A percentile compares a stretch with the other conserved stretches of the same genome.
phyloP scores from a whole-genome alignment of 768 basidiomycete species.

The Leccinum sublutescens region DNA sequence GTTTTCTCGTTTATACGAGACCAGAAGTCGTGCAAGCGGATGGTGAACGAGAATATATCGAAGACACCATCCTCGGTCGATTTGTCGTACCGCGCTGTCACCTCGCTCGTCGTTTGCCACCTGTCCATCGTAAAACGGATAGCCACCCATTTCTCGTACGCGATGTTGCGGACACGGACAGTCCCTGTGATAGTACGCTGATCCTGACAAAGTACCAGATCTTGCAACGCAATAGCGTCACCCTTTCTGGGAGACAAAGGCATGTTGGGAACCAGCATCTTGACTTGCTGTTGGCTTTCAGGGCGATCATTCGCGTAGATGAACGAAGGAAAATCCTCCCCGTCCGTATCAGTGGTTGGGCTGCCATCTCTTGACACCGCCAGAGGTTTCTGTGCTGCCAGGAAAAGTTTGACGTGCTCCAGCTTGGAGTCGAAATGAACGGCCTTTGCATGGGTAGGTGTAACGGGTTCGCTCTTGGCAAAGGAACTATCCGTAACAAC shows the following conservation, averaged over 20 bases:
- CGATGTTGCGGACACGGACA: slow-evolving; percentile 79
- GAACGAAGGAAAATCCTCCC: slow-evolving; percentile 75
- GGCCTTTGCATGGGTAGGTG: slow-evolving; percentile 75
- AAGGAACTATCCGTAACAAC: slow-evolving; percentile 48
- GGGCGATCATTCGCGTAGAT: slow-evolving; percentile 50
- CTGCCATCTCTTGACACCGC: slow-evolving; percentile 91
- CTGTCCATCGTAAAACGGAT: slow-evolving; percentile 90
- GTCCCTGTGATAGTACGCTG: slow-evolving; percentile 62
- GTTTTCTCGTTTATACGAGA: slow-evolving; percentile 79
- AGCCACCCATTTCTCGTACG: slow-evolving; percentile 84
- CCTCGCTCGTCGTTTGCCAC: slow-evolving; percentile 97
- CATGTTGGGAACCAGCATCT: slow-evolving; percentile 70
- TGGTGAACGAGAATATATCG: slow-evolving; percentile 76
- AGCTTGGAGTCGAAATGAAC: slow-evolving; percentile 93
- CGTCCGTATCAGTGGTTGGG: slow-evolving; percentile 79
- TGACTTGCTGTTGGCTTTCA: slow-evolving; percentile 37
- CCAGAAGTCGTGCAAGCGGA: slow-evolving; percentile 77
- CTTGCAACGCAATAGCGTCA: slow-evolving; percentile 55
- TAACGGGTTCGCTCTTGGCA: slow-evolving; percentile 75
- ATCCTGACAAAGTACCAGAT: slow-evolving; percentile 50
- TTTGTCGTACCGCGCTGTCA: slow-evolving; percentile 68
- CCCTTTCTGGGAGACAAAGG: slow-evolving; percentile 41
- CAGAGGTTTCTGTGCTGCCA: slow-evolving; percentile 91
- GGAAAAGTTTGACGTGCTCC: slow-evolving; percentile 92
- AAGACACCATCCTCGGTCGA: slow-evolving; percentile 37